Evolutionary conservation across 805 yeast species (phyloP), one percentile per base, ranked within the genome.

Genomic region (Lachancea cidri): DNA sequence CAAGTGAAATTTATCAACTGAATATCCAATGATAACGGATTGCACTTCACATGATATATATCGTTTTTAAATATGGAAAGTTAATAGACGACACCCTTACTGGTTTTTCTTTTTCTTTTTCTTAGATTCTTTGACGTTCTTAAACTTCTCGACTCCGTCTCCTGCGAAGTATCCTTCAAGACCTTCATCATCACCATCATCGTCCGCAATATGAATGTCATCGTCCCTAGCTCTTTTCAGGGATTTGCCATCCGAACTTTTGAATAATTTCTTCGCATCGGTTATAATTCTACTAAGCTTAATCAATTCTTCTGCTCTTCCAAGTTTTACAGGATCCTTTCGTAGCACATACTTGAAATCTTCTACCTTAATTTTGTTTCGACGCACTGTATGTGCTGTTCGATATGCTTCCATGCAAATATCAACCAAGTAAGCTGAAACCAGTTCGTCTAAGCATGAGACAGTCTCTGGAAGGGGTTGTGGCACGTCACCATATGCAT

Each of bases 401-500:
- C 71, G 54, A 46, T 70, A 55, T 13, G 82, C 77, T 48, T 74
- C 73, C 48, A 76, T 65, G 65, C 86, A 69, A 8, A 82, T 68
- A 52, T 78, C 83, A 3, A 75, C 71, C 31, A 83, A 60, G 57
- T 82, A 84, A 31, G 75, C 76, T 8, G 81, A 74, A 7, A 83
- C 70, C 4, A 82, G 68, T 47, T 83, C 91, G 50, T 83, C 91
- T 24, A 83, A 55, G 3, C 77, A 74, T 25, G 79, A 77, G 1
- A 80, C 77, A 0, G 86, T 79, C 43, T 81, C 86, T 9, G 75
- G 71, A 33, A 77, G 67, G 1, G 91, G 91, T 34, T 77, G 71
- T n/a, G 74, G 63, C 2, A 75, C 81, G 53, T 83, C 91, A 1
- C 91, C 91, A 57, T 73, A 82, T 0, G 88, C 88, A 49, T 77